Evolutionary conservation across 2,329 filamentous ascomycete genomes (phyloP).

Genomic region (Xylogone sp.): DNA sequence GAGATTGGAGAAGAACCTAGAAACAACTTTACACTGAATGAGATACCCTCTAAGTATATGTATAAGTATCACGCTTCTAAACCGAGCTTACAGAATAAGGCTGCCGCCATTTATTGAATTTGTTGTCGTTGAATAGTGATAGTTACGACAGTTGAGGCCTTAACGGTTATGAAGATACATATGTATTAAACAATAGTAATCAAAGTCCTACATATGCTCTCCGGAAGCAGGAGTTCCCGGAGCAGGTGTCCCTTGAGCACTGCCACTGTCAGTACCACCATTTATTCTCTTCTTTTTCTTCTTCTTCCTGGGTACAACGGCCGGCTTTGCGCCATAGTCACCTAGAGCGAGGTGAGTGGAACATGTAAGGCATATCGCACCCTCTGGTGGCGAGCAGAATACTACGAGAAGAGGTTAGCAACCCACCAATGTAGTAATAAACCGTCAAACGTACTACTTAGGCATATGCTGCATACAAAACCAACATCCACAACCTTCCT

Average conservation of each 20-base stretch:
- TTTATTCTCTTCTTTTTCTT: constrained; percentile 70
- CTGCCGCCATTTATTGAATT: no score
- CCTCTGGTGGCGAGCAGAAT: constrained; percentile 67
- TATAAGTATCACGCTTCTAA: no score
- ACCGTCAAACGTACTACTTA: constrained; percentile 60
- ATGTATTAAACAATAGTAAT: background rate
- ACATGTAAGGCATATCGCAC: constrained; percentile 76
- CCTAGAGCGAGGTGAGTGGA: constrained; percentile 75
- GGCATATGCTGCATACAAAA: constrained; percentile 92
- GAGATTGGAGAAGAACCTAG: no score
- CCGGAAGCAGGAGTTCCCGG: constrained; percentile 22
- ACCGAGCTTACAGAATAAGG: no score
- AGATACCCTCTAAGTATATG: no score
- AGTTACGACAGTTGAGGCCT: no score
- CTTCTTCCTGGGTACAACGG: constrained; percentile 68
- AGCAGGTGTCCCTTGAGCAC: constrained; percentile 57
- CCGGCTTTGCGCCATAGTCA: constrained; percentile 70
- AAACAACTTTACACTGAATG: no score
- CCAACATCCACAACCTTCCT: constrained; percentile 85
- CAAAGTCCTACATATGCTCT: background rate
- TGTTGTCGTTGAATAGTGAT: no score
- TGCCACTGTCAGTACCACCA: constrained; percentile 53
- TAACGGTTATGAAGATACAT: no score
- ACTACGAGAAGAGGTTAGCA: constrained; percentile 36
- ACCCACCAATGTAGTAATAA: background rate